These are phyloP conservation scores for Fusarium musae DNA, from an alignment of 2,329 filamentous ascomycete species.

Conservation along the genomic window DNA sequence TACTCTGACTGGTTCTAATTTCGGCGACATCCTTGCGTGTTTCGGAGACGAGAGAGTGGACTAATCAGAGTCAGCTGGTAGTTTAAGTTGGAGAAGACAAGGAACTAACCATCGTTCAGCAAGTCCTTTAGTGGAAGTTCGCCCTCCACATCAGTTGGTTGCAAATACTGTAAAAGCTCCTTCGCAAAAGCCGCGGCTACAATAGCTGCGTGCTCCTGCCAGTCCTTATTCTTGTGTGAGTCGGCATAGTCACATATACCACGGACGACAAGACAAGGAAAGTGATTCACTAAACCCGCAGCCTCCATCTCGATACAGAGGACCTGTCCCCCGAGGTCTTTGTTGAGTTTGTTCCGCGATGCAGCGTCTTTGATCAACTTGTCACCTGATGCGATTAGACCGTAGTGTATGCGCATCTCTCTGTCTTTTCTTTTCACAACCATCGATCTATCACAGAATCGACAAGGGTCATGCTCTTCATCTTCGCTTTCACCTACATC, in stretches of 20 bases:
- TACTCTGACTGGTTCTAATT: accelerated
- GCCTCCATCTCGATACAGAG: background rate
- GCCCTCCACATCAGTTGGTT: accelerated
- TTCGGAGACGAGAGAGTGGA: accelerated
- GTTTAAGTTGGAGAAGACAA: no score
- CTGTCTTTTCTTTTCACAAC: background rate
- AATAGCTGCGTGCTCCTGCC: background rate
- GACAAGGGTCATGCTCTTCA: background rate
- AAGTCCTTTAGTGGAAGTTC: accelerated
- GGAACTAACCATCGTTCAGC: background rate
- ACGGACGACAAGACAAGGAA: background rate
- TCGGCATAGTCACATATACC: background rate
- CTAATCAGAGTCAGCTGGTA: accelerated
- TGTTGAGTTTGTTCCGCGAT: background rate
- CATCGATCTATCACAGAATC: background rate
- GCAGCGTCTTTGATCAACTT: background rate
- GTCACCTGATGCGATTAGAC: background rate
- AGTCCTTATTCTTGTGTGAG: background rate
- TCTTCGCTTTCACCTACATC: background rate
- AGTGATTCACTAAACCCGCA: background rate
- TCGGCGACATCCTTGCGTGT: background rate
- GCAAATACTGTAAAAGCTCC: background rate
- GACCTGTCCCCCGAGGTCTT: background rate
- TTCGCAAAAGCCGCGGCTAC: background rate
- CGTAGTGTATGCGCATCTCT: background rate